These are phyloP conservation scores for Thalassiosira hispida DNA, from an alignment of 352 stramenopile species.

Conservation along the genomic window DNA sequence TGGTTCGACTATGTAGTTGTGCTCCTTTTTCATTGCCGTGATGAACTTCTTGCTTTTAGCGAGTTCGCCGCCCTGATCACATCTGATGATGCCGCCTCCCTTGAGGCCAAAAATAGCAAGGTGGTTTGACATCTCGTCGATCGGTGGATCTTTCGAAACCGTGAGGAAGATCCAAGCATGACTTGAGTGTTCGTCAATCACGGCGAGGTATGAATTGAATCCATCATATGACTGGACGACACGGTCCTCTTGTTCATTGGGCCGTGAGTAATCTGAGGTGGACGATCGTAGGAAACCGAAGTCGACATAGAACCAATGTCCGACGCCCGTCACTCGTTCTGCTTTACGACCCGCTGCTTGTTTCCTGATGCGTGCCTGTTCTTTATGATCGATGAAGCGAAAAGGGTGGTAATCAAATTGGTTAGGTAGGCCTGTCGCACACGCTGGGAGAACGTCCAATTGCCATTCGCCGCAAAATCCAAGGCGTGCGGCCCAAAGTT, in stretches of 20 bases:
- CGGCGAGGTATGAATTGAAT: conserved; percentile 14
- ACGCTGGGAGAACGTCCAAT: neutral
- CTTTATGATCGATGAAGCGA: conserved; percentile 8
- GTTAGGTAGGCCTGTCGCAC: neutral
- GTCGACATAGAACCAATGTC: neutral
- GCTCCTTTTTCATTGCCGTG: neutral
- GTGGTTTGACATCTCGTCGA: conserved; percentile 5
- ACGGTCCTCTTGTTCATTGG: neutral
- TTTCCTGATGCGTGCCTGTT: conserved; percentile 1
- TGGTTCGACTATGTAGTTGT: conserved; percentile 36
- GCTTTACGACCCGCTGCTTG: neutral
- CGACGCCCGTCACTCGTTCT: neutral
- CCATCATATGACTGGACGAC: conserved; percentile 17
- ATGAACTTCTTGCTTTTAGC: conserved; percentile 13
- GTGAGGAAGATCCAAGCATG: conserved; percentile 35
- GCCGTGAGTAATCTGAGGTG: neutral
- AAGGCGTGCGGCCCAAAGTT: conserved; percentile 19
- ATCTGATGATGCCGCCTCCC: conserved; percentile 27
- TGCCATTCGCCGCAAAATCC: conserved; percentile 19
- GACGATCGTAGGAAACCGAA: conserved; percentile 22
- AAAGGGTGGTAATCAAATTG: conserved; percentile 20
- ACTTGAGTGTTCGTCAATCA: conserved; percentile 11
- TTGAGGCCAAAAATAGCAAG: conserved; percentile 10
- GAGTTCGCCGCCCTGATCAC: conserved; percentile 40
- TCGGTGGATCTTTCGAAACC: conserved; percentile 31